Conservation (phyloP, 2,329 filamentous ascomycete genomes). For the Aureobasidium namibiae region DNA sequence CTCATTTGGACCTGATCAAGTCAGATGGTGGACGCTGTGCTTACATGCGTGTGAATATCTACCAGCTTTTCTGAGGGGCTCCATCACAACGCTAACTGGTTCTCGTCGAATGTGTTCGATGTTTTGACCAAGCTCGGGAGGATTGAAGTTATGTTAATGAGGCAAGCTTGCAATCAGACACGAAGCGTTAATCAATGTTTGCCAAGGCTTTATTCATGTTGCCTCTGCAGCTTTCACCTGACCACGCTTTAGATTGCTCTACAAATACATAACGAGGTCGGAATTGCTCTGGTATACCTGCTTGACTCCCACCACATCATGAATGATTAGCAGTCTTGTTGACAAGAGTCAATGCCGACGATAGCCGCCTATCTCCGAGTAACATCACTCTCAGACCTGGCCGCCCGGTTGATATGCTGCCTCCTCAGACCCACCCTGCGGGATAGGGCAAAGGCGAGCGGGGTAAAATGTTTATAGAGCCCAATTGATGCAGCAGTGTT, state of each 20-base stretch:
- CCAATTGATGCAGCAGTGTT: background rate
- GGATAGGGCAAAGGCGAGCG: background rate
- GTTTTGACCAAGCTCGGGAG: background rate
- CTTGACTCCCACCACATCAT: background rate
- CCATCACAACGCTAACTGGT: background rate
- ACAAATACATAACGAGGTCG: background rate
- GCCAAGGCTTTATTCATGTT: background rate
- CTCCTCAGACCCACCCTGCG: background rate
- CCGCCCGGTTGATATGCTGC: background rate
- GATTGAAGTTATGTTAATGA: background rate
- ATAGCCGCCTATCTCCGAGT: background rate
- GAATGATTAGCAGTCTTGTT: background rate
- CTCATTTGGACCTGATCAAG: constrained; percentile 31
- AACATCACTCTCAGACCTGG: background rate
- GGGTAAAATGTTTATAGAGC: constrained; percentile 1
- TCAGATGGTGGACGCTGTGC: background rate
- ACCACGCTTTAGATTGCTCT: background rate
- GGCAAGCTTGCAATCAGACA: background rate
- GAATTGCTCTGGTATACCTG: background rate
- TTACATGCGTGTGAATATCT: background rate
- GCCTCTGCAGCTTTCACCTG: background rate
- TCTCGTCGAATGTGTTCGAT: background rate
- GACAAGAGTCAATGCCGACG: background rate
- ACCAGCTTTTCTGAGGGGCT: background rate
- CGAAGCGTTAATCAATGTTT: background rate